Base-by-base conservation (phyloP, 73 alveolate species). In the Stentor roeselii region DNA sequence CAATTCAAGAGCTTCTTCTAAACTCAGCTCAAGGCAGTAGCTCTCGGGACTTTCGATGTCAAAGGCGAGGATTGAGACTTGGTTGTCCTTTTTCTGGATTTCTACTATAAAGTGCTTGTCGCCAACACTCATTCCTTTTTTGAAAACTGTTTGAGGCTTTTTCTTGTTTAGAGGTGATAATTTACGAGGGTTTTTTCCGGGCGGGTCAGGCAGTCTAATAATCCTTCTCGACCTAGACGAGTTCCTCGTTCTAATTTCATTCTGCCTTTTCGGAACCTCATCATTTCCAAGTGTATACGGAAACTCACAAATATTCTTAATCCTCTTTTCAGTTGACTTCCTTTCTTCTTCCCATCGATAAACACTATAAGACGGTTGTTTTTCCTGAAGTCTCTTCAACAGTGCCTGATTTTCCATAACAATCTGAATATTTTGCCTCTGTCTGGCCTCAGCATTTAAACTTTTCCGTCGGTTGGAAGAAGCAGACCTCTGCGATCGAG, bases 41-140 rank as follows among this genome's bases (percentile, higher is more conserved):
- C 90, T 84, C 59, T 91, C 93, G 30, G 96, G 90, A 80, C 90
- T 88, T 75, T 87, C 96, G 14, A 91, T 93, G 60, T 91, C 96
- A 75, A 87, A 87, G 27, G 96, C 96, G 60, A 92, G 90, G 32
- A 91, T 91, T 60, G 67, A 88, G 3, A 91, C 61, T 83, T 38
- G 39, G 34, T 78, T 58, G 91, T 87, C 85, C 40, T 84, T 87
- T 2, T 88, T 77, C 6, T 89, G 80, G 42, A 91, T 91, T 60
- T 91, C 93, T 3, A 91, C 92, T 39, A 88, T 87, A 59, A 87
- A 91, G 75, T 91, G 88, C 31, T 92, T 92, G 3, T 39, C 37
- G 2, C 93, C 96, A 2, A 91, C 76, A 39, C 88, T 86, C 42
- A 78, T 91, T 27, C 96, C 96, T 75, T 88, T 87, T 59, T 88